A percentile compares a stretch with the other conserved stretches of the same genome.
phyloP scores from a whole-genome alignment of 1,284 basidiomycete species.

The Pyrrhoderma noxium region DNA sequence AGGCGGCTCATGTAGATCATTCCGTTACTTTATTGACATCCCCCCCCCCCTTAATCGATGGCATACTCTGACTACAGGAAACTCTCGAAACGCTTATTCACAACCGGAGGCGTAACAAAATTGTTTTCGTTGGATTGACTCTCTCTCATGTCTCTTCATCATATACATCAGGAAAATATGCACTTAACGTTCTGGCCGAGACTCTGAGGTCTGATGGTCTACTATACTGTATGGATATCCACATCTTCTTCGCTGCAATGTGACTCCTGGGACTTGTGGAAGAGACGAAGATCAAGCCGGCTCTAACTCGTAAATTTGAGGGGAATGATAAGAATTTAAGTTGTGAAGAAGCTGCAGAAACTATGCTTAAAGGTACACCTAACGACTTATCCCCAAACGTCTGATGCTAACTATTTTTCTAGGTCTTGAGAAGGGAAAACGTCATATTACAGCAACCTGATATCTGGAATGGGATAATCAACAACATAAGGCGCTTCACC shows the following conservation, averaged over 20 bases:
- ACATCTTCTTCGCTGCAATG: conserved; percentile 90
- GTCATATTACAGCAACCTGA: conserved; percentile 73
- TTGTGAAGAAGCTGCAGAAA: conserved; percentile 59
- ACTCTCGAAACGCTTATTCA: conserved; percentile 67
- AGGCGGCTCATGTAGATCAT: conserved; percentile 49
- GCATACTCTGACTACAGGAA: conserved; percentile 50
- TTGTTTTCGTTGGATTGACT: conserved; percentile 80
- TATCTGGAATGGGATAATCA: conserved; percentile 65
- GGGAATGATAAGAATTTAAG: conserved; percentile 63
- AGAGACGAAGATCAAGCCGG: conserved; percentile 81
- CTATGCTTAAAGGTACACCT: conserved; percentile 52
- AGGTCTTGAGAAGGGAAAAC: conserved; percentile 69
- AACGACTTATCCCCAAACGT: conserved; percentile 1
- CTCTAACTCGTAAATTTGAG: conserved; percentile 76
- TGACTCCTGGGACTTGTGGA: conserved; percentile 71
- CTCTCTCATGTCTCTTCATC: conserved; percentile 73
- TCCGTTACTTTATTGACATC: not conserved
- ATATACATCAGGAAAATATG: conserved; percentile 87
- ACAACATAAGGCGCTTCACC: conserved; percentile 67
- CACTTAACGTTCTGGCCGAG: conserved; percentile 85
- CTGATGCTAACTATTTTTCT: not conserved
- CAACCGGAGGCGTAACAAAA: conserved; percentile 51
- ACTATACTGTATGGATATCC: conserved; percentile 74
- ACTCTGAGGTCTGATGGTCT: conserved; percentile 76
- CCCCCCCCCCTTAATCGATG: too few species aligned